Evolutionary conservation across 768 basidiomycete species (phyloP).

Genomic region (Podaxis rugospora): DNA sequence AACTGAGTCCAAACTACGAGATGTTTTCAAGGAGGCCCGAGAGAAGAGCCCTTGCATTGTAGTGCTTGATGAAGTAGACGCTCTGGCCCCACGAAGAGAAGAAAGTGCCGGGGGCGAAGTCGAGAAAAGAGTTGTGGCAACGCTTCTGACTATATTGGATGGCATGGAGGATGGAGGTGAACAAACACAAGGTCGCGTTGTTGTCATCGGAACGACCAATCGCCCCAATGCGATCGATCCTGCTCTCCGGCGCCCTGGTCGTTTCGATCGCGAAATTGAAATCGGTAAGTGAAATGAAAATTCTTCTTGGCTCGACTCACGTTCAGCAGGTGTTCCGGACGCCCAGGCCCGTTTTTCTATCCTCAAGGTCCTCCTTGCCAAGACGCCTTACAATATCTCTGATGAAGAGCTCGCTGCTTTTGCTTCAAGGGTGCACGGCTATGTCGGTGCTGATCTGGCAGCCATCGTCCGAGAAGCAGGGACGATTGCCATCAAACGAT

Average conservation of each 20-base stretch:
- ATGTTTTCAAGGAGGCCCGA: slow-evolving; percentile 84
- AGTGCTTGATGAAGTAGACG: slow-evolving; percentile 94
- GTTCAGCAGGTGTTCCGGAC: slow-evolving; percentile 77
- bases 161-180: slow-evolving; percentile 63
- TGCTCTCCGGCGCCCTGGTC: slow-evolving; percentile 80
- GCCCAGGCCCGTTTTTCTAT: slow-evolving; percentile 81
- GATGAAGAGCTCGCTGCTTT: slow-evolving; percentile 57
- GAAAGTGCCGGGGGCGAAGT: slow-evolving; percentile 92
- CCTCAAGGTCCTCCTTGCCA: slow-evolving; percentile 75
- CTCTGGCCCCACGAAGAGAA: slow-evolving; percentile 86
- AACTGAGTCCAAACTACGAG: slow-evolving; percentile 86
- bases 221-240: slow-evolving; percentile 95
- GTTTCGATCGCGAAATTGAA: slow-evolving; percentile 94
- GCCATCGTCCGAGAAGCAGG: slow-evolving; percentile 93
- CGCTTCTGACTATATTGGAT: slow-evolving; percentile 90
- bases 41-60: slow-evolving; percentile 86
- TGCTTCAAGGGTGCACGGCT: slow-evolving; percentile 85
- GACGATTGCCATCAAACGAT: slow-evolving; percentile 85
- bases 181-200: slow-evolving; percentile 56
- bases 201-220: slow-evolving; percentile 96
- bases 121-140: slow-evolving; percentile 94
- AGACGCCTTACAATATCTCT: slow-evolving; percentile 73
- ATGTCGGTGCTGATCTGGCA: slow-evolving; percentile 93
- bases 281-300: slow-evolving; percentile 54
- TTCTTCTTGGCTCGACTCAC: slow-evolving; percentile 1